Base-by-base conservation (phyloP, 371 early-diverging fungal genomes). In the Mucor mucedo region DNA sequence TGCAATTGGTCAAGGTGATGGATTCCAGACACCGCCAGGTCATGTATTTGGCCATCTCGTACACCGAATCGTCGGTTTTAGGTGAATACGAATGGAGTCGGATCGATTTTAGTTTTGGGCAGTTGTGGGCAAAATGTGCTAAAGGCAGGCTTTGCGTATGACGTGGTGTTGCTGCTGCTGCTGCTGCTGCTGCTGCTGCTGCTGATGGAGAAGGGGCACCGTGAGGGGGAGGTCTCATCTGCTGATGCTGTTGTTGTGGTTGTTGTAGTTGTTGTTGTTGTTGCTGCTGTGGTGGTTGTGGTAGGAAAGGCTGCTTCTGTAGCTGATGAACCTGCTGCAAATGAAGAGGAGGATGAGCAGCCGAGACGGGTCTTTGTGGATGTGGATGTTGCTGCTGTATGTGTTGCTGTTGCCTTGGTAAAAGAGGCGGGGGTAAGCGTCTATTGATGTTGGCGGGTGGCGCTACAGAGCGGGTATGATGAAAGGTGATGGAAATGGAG, bases 11-110 rank as follows among this genome's bases (percentile, higher is more conserved):
- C 8, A 80, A 59, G 4, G 64, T 55, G 21, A 80, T 59, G n/a
- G 65, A 65, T 33, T 77, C 72, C 41, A 80, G 58, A 6, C 65
- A 57, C 5, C 76, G 74, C 4, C 66, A 69, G 35, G 57, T 68
- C 52, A 80, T 58, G 52, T 74, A 78, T 58, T 80, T 80, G 0
- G 81, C 81, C 75, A 80, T 73, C 60, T 80, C 81, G 53, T 80
- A 80, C 7, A 80, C 70, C 6, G 81, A 73, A 47, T 80, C 81
- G 39, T 80, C 81, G 16, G 72, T 76, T 52, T 72, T 76, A 8
- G 81, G 81, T n/a, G 67, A 67, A 54, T 80, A 80, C 2, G 78
- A 72, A n/a, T 62, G 65, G 21, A 80, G 68, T 39, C 67, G 72
- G 38, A 80, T 72, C 2, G 72, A 65, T 41, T 70, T 70, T 16